Base-by-base conservation (phyloP, 2,329 filamentous ascomycete species). In the Colletotrichum sansevieriae region DNA sequence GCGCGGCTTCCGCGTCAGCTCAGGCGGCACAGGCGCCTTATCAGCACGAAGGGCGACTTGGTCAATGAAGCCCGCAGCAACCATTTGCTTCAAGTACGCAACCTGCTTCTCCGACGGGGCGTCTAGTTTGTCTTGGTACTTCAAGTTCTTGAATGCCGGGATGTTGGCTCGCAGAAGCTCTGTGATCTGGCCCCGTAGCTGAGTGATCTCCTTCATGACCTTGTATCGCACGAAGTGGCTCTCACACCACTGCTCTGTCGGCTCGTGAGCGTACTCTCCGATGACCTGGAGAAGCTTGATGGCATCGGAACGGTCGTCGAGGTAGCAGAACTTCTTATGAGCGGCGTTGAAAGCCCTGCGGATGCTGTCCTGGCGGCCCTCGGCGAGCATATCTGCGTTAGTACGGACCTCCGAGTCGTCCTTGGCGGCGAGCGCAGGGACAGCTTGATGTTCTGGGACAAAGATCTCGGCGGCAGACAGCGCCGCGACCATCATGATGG, bases 31-130 rank as follows among this genome's bases (percentile, higher is more conserved):
- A 0, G 94, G 93, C 0, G 93, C 86, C n/a, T 94, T 83, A 78
- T 99, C 95, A 4, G 93, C 93, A 69, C 96, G 92, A 73, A 98
- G 94, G 52, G 96, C 96, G 46, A 99, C 88, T 73, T 98, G 92
- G 79, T 99, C 96, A 75, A 98, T 90, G 81, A 98, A 98, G 1
- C 95, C 96, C 0, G 94, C 92, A 0, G 95, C 93, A 22, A 93
- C 90, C 81, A 98, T 97, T 76, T 98, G 93, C 78, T 97, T 97
- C 33, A 99, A 84, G 1, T 93, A 90, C 54, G 90, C 90, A 33
- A 97, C 83, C 75, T 94, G 91, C 72, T 90, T 91, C 7, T 89
- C 82, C 0, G 88, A 87, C 0, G 89, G 89, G 0, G 84, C 83
- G 55, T 86, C 83, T 3, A 91, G 82, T 73, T 84, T 85, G 35